Evolutionary conservation across 345 rosid genomes (phyloP), one percentile per base, ranked within the genome.

Genomic region (Nasturtium officinale): DNA sequence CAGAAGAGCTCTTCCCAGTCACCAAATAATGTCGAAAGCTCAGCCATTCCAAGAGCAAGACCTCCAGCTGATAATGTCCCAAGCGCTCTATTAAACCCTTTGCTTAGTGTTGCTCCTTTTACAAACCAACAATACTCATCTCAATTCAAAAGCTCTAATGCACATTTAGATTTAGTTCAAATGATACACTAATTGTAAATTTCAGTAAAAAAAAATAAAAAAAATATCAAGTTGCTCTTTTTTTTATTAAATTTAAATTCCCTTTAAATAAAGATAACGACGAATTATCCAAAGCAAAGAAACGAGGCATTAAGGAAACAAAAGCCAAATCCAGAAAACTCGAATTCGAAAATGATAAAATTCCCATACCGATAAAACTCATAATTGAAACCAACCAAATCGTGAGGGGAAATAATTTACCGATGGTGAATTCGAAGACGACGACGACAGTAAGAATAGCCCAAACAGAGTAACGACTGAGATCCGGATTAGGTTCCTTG

Each of bases 1-100:
- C 92, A 83, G 56, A 87, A 74, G 28, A 79, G 67, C 81, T 89
- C 94, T 74, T 89, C 97, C 85, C 84, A 85, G 1, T 87, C 79
- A 57, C 98, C 97, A 65, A 87, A 81, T 50, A 87, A 73, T 46
- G 73, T 66, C 0, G 92, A 88, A 77, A 90, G 72, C 76, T 87
- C 92, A 57, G 97, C 96, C 91, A 87, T 85, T 18, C 84, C 96
- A 29, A 90, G 82, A 54, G 97, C 95, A 70, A 94, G 92, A 38
- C 95, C 96, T 72, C 96, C 98, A 23, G 98, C 98, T 18, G 96
- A 94, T 73, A 94, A 76, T 32, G 98, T 94, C 60, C 97, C 98
- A 65, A 94, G 71, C 12, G 87, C 98, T 30, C 97, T 77, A 69
- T 94, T 94, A 48, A 89, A 85, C 67, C 98, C 97, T 83, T 90